phyloP scores from a whole-genome alignment of 345 rosid genomes.

The Arabis hirsuta region DNA sequence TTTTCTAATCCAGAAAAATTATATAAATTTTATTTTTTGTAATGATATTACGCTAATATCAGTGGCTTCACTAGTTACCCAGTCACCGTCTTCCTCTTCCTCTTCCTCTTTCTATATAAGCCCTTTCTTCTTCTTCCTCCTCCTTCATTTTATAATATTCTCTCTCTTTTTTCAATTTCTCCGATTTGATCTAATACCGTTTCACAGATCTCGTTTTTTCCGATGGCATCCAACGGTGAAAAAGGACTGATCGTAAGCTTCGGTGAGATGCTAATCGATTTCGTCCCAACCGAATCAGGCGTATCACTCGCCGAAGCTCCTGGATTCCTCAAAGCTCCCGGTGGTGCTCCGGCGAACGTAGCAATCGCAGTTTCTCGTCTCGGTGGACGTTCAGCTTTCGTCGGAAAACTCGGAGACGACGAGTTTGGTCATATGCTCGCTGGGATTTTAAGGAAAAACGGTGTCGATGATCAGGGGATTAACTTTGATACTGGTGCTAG shows the following conservation, averaged over 20 bases:
- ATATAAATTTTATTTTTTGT: not conserved
- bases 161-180: not conserved
- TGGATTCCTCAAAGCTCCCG: slow-evolving; percentile 63
- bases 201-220: slow-evolving; percentile 34
- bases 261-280: slow-evolving; percentile 69
- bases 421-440: slow-evolving; percentile 71
- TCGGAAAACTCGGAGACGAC: slow-evolving; percentile 69
- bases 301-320: slow-evolving; percentile 74
- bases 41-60: not conserved
- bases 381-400: slow-evolving; percentile 61
- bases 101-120: slow-evolving; percentile 38
- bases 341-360: slow-evolving; percentile 76
- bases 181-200: slow-evolving; percentile 32
- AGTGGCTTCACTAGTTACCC: slow-evolving; percentile 10
- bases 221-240: slow-evolving; percentile 51
- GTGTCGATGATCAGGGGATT: slow-evolving; percentile 59
- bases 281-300: slow-evolving; percentile 61
- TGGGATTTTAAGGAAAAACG: slow-evolving; percentile 58
- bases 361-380: slow-evolving; percentile 61
- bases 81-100: slow-evolving; percentile 21
- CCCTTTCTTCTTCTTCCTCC: slow-evolving; percentile 1
- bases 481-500: slow-evolving; percentile 63
- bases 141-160: slow-evolving; percentile 6
- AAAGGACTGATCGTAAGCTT: slow-evolving; percentile 49
- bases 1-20: not conserved